A percentile compares a stretch with the other conserved stretches of the same genome.
Conservation (phyloP, 345 rosid species). For the Firmiana major region DNA sequence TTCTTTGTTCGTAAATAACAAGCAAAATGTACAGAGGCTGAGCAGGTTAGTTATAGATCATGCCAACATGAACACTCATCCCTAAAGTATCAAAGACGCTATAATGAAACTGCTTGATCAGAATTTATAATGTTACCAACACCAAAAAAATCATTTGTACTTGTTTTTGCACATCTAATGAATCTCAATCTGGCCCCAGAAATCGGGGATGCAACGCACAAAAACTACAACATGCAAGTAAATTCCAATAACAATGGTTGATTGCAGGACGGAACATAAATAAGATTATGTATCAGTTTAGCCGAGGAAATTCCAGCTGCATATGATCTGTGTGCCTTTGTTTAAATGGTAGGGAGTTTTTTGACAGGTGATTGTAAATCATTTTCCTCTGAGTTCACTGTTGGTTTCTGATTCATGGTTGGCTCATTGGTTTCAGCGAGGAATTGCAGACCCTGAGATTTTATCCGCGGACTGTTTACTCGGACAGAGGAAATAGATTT, state of each 20-base stretch:
- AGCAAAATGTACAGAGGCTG: too few relatives aligned
- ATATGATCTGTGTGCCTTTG: constrained; percentile 66
- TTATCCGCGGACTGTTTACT: constrained; percentile 6
- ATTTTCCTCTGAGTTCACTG: constrained; percentile 20
- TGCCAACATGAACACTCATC: not conserved
- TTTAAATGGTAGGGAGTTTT: constrained; percentile 25
- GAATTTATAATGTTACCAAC: not conserved
- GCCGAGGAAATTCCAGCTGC: constrained; percentile 65
- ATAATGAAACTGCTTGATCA: not conserved
- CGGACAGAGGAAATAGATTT: not conserved
- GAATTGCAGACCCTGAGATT: constrained; percentile 70
- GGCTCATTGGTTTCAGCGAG: constrained; percentile 46
- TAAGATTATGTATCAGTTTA: constrained; percentile 9
- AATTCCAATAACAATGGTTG: not conserved
- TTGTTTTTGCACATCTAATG: not conserved
- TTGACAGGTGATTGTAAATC: constrained; percentile 22
- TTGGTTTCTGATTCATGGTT: constrained; percentile 25
- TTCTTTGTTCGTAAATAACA: too few relatives aligned
- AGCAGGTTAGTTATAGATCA: not conserved
- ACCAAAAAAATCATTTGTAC: not conserved
- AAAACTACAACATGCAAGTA: not conserved
- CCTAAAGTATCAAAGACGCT: not conserved
- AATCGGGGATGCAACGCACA: not conserved
- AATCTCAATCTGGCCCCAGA: not conserved
- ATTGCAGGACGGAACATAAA: not conserved